Base-by-base conservation (phyloP, 176 grass and related monocot genomes). In the Oryza australiensis region DNA sequence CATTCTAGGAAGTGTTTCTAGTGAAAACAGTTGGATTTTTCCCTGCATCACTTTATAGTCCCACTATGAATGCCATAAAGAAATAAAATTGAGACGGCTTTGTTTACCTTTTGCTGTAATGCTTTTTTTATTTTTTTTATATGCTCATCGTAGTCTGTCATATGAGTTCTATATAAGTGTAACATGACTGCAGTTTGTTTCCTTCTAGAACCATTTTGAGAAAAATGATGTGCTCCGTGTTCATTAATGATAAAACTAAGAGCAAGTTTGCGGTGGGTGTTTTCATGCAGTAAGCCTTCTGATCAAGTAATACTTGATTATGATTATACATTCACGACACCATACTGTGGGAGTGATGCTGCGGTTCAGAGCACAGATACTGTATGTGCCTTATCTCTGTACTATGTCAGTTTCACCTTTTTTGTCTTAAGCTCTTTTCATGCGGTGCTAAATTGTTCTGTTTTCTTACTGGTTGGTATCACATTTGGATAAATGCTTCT, bases 261-360 rank as follows among this genome's bases (percentile, higher is more conserved):
- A n/a, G 23, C 1, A 72, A 5, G 7, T 77, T 79, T 66, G 7
- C 68, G 22, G n/a, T 78, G 3, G 23, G 51, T 78, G 9, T 77
- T 74, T 84, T 75, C 49, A 90, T 90, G 87, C 89, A 99, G 96
- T 80, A 95, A 92, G 46, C 93, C 96, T 85, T 90, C 82, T 41
- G 89, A 95, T 40, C 93, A 99, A 83, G 90, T 99, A 65, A 85
- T 98, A 72, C 90, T 98, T 84, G 96, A 95, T 65, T 98, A 98
- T 80, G 96, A 98, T 66, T 98, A 95, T 74, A 93, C 96, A 86
- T 98, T 95, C 66, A 95, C 92, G 16, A 95, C 96, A 68, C 96
- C 93, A 53, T 95, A 95, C 81, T 77, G 83, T 78, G 93, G 93
- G 32, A 93, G 90, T 82, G 89, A 95, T 64, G 73, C 35, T 79